These are phyloP conservation scores for Raphanus raphanistrum DNA, from an alignment of 345 rosid genomes.

Conservation along the genomic window DNA sequence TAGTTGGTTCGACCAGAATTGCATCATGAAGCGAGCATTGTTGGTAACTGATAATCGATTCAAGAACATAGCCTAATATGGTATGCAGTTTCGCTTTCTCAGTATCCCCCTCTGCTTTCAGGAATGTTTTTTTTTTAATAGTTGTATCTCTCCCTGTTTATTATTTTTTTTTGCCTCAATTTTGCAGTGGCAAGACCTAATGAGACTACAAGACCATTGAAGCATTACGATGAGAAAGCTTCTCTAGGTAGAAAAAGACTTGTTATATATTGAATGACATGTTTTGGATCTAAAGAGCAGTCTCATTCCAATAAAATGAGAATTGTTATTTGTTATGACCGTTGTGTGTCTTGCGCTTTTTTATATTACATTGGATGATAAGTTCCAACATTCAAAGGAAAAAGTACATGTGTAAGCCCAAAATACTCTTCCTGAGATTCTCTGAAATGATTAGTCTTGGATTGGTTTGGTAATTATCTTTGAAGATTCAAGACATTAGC, in stretches of 20 bases:
- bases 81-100: slow-evolving; percentile 6
- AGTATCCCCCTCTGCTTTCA: slow-evolving; percentile 22
- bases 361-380: neutral
- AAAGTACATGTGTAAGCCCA: neutral
- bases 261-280: neutral
- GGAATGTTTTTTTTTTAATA: slow-evolving; percentile 35
- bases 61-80: neutral
- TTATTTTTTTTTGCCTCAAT: neutral
- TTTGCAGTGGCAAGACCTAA: slow-evolving; percentile 13
- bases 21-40: too few species aligned
- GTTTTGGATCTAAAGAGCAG: slow-evolving; percentile 7
- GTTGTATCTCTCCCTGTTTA: too few species aligned
- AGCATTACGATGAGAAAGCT: slow-evolving; percentile 10
- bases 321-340: too few species aligned
- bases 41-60: too few species aligned
- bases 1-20: too few species aligned
- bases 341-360: too few species aligned
- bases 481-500: neutral
- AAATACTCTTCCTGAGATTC: neutral
- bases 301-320: neutral
- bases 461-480: neutral
- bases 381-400: neutral
- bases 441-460: neutral
- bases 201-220: neutral
- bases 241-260: neutral